Evolutionary conservation across 78 protist genomes (phyloP).

Genomic region (Planoprotostelium fungivorum): DNA sequence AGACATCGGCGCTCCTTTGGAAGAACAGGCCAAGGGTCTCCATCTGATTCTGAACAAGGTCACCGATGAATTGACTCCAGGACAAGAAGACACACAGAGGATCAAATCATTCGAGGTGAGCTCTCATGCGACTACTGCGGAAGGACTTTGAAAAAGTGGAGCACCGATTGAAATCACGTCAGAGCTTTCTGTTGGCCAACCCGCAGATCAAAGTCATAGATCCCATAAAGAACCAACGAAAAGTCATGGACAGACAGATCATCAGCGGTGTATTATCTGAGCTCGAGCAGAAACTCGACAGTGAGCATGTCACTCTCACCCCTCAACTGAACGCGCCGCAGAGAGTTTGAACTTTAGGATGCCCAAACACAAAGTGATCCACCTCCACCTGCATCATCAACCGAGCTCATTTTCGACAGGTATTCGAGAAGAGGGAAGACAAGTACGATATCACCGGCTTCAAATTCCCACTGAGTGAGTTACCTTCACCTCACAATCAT

Average conservation of each 20-base stretch:
- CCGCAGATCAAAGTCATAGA: neutral
- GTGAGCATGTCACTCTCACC: neutral
- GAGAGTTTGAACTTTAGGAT: neutral
- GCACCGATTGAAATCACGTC: neutral
- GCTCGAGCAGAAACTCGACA: neutral
- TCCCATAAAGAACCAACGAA: neutral
- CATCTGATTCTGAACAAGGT: neutral
- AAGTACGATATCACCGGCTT: neutral
- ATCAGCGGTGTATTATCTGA: neutral
- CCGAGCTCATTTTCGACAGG: neutral
- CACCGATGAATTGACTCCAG: neutral
- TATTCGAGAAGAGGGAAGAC: neutral
- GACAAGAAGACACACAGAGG: neutral
- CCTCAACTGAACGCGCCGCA: neutral
- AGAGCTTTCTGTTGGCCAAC: neutral
- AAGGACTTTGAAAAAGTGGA: too few relatives aligned
- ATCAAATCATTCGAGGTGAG: neutral
- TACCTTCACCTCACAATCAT: neutral
- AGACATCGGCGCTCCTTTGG: neutral
- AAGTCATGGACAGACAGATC: neutral
- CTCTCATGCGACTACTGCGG: too few relatives aligned
- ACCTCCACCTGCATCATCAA: neutral
- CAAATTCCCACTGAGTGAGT: neutral
- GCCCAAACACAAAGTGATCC: neutral
- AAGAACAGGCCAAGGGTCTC: neutral